Percentiles rank a stretch among this genome's conserved stretches.
phyloP scores from a whole-genome alignment of 495 filamentous ascomycete species.

The Neurospora tetraspora region DNA sequence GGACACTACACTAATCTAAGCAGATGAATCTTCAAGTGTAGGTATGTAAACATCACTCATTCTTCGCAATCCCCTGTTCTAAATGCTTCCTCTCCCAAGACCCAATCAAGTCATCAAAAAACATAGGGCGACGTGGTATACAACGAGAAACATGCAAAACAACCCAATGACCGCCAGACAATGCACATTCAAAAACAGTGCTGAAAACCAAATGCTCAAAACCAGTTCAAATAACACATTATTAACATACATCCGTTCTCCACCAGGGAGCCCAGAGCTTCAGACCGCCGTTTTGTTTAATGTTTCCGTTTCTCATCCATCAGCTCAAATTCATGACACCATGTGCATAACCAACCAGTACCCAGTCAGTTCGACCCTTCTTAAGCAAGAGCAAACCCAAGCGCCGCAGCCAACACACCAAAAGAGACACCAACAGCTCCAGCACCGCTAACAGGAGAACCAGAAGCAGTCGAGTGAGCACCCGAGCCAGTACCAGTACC shows the following conservation, averaged over 20 bases:
- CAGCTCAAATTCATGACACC: background rate
- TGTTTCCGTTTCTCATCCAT: background rate
- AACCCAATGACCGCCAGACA: background rate
- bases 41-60: background rate
- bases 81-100: background rate
- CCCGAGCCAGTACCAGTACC: background rate
- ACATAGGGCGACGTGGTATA: background rate
- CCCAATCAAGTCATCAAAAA: background rate
- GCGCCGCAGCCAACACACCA: background rate
- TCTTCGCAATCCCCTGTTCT: background rate
- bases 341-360: background rate
- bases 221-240: background rate
- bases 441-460: background rate
- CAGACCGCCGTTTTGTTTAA: background rate
- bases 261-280: background rate
- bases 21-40: background rate
- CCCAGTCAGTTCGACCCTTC: background rate
- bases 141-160: background rate
- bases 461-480: background rate
- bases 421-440: background rate
- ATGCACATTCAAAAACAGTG: background rate
- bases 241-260: background rate
- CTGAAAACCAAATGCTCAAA: background rate
- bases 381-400: background rate
- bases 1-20: background rate